Percentiles rank a stretch among this genome's conserved stretches.
Conservation (phyloP, 148 eudicot genomes). For the Heliamphora exappendiculata region DNA sequence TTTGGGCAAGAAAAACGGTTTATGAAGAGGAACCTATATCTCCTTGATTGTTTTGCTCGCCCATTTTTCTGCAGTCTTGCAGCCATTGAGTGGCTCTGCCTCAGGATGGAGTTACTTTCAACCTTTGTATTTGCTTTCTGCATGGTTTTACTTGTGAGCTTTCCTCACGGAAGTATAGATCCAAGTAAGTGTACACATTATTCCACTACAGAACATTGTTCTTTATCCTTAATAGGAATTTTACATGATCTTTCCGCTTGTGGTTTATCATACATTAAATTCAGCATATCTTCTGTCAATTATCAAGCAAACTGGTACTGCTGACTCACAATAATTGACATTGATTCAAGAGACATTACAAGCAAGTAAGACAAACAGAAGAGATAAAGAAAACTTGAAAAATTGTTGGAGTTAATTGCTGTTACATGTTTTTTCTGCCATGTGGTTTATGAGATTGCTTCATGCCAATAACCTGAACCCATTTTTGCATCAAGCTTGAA, state of each 20-base stretch:
- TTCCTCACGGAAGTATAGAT: constrained; percentile 71
- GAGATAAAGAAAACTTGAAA: not conserved
- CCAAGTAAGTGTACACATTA: constrained; percentile 62
- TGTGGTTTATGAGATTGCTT: not conserved
- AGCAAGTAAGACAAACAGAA: not conserved
- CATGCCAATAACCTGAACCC: no score
- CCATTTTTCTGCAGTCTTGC: constrained; percentile 94
- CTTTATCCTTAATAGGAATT: not conserved
- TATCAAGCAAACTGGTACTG: not conserved
- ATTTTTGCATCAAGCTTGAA: not conserved
- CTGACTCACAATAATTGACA: not conserved
- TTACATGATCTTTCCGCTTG: not conserved
- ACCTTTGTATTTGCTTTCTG: constrained; percentile 90
- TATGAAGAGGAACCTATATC: constrained; percentile 84
- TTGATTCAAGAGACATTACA: not conserved
- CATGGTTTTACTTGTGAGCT: constrained; percentile 85
- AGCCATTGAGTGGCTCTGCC: constrained; percentile 95
- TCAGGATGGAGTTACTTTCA: constrained; percentile 89
- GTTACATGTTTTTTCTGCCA: not conserved
- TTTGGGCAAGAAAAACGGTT: constrained; percentile 93
- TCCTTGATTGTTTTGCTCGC: constrained; percentile 89
- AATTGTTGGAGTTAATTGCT: not conserved
- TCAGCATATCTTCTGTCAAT: not conserved
- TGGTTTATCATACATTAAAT: not conserved
- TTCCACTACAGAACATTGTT: not conserved